A percentile compares a stretch with the other conserved stretches of the same genome.
These are phyloP conservation scores for Agaricus sinodeliciosus DNA, from an alignment of 768 basidiomycete species.

Conservation along the genomic window DNA sequence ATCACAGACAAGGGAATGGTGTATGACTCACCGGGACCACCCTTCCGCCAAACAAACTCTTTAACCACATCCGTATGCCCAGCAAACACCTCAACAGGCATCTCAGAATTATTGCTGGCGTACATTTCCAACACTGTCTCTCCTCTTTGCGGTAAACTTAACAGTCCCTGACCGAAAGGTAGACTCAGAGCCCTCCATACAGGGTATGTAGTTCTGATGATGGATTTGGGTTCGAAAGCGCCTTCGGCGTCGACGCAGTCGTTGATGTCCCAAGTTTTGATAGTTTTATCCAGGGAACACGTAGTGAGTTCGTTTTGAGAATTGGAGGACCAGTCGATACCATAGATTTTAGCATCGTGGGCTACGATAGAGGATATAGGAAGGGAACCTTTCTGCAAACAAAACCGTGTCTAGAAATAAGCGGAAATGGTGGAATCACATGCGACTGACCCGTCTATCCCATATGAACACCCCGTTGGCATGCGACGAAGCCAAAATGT, in stretches of 20 bases:
- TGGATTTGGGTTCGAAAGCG: constrained; percentile 32
- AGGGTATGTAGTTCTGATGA: constrained; percentile 75
- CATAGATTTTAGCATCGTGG: constrained; percentile 91
- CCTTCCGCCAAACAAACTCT: constrained; percentile 93
- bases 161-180: constrained; percentile 84
- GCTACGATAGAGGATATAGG: constrained; percentile 71
- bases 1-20: background rate
- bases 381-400: constrained; percentile 77
- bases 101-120: constrained; percentile 30
- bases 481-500: constrained; percentile 88
- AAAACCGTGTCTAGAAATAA: background rate
- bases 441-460: constrained; percentile 71
- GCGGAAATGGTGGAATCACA: background rate
- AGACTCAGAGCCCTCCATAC: constrained; percentile 92
- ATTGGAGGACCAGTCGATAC: constrained; percentile 91
- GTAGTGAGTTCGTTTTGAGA: constrained; percentile 78
- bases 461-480: constrained; percentile 83
- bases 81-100: constrained; percentile 69
- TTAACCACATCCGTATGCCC: constrained; percentile 93
- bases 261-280: constrained; percentile 75
- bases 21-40: constrained; percentile 39
- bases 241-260: constrained; percentile 6
- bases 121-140: constrained; percentile 79
- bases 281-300: constrained; percentile 90
- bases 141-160: constrained; percentile 86